phyloP scores from a whole-genome alignment of 345 rosid species.

The Eucalyptus albens region DNA sequence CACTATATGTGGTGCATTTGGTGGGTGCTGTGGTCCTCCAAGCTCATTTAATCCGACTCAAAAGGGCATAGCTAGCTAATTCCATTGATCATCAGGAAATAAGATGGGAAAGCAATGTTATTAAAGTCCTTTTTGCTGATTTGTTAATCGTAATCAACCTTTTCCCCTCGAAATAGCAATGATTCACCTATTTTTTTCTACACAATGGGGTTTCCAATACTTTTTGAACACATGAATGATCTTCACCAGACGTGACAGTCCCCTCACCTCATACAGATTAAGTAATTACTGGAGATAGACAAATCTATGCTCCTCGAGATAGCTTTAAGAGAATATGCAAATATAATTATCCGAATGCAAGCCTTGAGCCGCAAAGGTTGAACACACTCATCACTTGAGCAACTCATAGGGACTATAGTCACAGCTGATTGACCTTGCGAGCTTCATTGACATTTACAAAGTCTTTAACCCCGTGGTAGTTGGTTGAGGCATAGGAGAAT shows the following conservation, averaged over 20 bases:
- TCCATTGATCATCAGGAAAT: neutral
- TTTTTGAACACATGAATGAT: neutral
- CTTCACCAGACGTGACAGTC: neutral
- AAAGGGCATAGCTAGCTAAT: neutral
- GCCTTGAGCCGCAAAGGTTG: neutral
- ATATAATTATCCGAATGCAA: neutral
- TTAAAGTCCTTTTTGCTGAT: neutral
- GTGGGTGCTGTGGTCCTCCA: neutral
- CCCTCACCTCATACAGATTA: neutral
- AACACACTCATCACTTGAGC: neutral
- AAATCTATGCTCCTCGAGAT: neutral
- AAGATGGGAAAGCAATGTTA: neutral
- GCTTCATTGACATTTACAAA: neutral
- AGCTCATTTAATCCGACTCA: neutral
- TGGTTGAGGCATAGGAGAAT: neutral
- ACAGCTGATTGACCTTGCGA: neutral
- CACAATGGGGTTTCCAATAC: neutral
- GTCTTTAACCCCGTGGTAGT: neutral
- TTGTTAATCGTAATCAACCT: neutral
- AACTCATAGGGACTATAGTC: neutral
- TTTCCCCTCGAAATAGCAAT: neutral
- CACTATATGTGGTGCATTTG: neutral
- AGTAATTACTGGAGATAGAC: neutral
- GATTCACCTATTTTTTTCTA: neutral
- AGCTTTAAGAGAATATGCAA: neutral